These are phyloP conservation scores for Aspergillus awamori DNA, from an alignment of 2,329 filamentous ascomycete genomes.

Conservation along the genomic window DNA sequence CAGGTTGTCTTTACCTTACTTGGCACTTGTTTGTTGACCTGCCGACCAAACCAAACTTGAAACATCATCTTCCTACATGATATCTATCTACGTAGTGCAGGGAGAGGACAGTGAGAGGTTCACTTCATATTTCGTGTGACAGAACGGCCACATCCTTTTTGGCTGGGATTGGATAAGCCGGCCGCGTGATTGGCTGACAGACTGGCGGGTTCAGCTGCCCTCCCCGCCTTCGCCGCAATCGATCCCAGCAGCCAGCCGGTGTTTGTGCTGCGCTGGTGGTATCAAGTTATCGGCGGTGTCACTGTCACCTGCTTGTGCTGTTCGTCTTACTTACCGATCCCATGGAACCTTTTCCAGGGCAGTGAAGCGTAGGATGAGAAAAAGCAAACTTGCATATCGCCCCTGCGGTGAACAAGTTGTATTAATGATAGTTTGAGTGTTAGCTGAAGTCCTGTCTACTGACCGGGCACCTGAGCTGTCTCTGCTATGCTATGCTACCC, in stretches of 20 bases:
- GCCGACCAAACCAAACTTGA: too few species aligned
- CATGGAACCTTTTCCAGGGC: not conserved
- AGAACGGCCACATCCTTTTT: too few species aligned
- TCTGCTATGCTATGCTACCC: not conserved
- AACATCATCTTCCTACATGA: too few species aligned
- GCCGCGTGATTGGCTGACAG: slow-evolving; percentile 30
- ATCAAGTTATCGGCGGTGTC: not conserved
- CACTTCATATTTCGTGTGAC: too few species aligned
- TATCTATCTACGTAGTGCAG: too few species aligned
- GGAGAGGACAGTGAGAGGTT: too few species aligned
- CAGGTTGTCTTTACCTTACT: too few species aligned
- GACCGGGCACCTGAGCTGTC: not conserved
- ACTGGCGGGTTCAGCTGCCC: not conserved
- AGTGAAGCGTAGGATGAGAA: not conserved
- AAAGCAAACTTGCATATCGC: not conserved
- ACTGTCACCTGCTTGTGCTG: not conserved
- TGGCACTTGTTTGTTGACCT: too few species aligned
- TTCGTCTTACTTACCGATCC: not conserved
- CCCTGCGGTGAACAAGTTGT: not conserved
- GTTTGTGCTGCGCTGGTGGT: not conserved
- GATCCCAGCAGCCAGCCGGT: not conserved
- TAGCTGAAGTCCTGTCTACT: too few species aligned
- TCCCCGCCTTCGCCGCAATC: not conserved
- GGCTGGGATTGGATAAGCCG: slow-evolving; percentile 32
- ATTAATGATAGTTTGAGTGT: too few species aligned